Evolutionary conservation across 1,139 yeast genomes (phyloP).

Genomic region (Candida pseudoviswanathii): DNA sequence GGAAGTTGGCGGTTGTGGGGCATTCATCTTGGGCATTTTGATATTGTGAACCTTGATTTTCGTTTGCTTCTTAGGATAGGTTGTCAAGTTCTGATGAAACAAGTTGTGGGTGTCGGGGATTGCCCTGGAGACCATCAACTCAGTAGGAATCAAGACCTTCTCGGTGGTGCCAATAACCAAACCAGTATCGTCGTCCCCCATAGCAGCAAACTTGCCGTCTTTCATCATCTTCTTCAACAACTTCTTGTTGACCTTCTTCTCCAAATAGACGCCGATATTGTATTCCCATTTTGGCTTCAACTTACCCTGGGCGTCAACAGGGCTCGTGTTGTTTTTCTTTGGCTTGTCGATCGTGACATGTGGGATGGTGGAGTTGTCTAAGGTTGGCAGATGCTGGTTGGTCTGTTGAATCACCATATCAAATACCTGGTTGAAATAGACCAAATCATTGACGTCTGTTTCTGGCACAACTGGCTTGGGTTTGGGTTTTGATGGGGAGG

Average conservation of each 20-base stretch:
- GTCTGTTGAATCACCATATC: slow-evolving; percentile 7
- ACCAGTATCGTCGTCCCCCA: slow-evolving; percentile 3
- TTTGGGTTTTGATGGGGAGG: neutral
- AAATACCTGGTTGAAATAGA: slow-evolving; percentile 11
- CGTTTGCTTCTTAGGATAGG: slow-evolving; percentile 1
- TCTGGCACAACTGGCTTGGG: neutral
- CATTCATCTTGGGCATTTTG: neutral
- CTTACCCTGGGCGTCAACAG: slow-evolving; percentile 9
- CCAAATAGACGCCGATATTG: slow-evolving; percentile 15
- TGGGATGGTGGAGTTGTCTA: neutral
- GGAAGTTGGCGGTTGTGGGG: neutral
- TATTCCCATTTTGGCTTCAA: slow-evolving; percentile 15
- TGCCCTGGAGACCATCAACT: slow-evolving; percentile 13
- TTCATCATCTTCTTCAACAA: slow-evolving; percentile 11
- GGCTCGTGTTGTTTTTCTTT: slow-evolving; percentile 1
- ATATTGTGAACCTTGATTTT: neutral
- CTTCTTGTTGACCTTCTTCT: slow-evolving; percentile 15
- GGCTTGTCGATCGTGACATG: slow-evolving; percentile 1
- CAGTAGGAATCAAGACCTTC: slow-evolving; percentile 7
- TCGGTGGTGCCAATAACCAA: neutral
- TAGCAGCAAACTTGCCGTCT: slow-evolving; percentile 7
- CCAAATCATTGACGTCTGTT: slow-evolving; percentile 8
- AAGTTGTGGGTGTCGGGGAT: slow-evolving; percentile 13
- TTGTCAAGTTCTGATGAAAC: slow-evolving; percentile 10
- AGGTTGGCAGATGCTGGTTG: neutral